Base-by-base conservation (phyloP, 1,284 basidiomycete species). In the Trichosporon asahii region DNA sequence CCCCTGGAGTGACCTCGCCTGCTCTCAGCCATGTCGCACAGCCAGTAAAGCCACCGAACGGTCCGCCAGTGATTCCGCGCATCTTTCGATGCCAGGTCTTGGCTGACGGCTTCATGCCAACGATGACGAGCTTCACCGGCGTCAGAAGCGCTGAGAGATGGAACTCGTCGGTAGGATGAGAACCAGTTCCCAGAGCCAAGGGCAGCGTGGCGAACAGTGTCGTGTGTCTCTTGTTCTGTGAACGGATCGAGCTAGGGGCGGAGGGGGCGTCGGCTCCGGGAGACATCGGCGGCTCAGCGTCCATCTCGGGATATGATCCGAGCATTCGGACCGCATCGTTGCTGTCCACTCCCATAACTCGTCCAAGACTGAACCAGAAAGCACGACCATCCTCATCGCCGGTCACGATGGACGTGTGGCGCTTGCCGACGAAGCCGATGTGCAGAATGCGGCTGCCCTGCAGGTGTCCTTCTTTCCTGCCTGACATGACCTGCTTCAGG, bases 321-420 rank as follows among this genome's bases (percentile, higher is more conserved):
- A 98, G 87, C 72, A 99, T 93, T 15, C 97, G 90, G 44, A 99
- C 88, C 12, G 94, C 94, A 80, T 99, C 97, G 55, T 92, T 91
- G 9, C 95, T 95, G 68, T 97, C 94, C 15, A 99, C 91, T 72
- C 98, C 98, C 21, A 99, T 87, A 7, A 99, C 91, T 78, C 94
- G 95, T 21, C 97, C 95, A 2, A 99, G 85, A 67, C 91, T 93
- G 82, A 98, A 96, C 82, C 94, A 98, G 84, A 99, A 99, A 0
- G 94, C 92, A 3, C 98, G 86, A 0, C 97, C 97, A 72, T 89
- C 85, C 71, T 95, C 92, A 80, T 99, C 97, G 0, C 94, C 93
- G 11, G 91, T 92, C 44, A 98, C 89, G 66, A 99, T 88, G 2
- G 94, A 95, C 0, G 97, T 99, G 79, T 98, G 96, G 46, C 96